phyloP scores from a whole-genome alignment of 2,329 filamentous ascomycete species.

The Torrubiellomyces zombiae region DNA sequence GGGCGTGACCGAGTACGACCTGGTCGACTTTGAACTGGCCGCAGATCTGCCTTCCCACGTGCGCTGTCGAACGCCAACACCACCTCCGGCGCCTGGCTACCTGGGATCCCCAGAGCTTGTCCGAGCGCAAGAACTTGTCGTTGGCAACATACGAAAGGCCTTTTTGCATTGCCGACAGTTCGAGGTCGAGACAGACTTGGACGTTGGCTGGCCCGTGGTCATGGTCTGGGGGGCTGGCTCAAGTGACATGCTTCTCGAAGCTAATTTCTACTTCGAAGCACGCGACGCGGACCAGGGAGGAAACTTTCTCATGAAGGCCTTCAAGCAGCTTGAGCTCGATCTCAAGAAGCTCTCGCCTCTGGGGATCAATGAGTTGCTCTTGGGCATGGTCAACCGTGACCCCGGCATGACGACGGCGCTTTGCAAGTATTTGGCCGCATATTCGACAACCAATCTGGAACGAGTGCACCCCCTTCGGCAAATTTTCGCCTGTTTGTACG shows the following conservation, averaged over 20 bases:
- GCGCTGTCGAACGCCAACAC: slow-evolving; percentile 27
- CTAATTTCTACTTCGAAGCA: slow-evolving; percentile 25
- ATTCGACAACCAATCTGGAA: slow-evolving; percentile 25
- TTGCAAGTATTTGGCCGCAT: slow-evolving; percentile 27
- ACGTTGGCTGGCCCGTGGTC: slow-evolving; percentile 22
- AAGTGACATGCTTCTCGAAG: slow-evolving; percentile 25
- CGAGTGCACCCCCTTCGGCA: slow-evolving; percentile 24
- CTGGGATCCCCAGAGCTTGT: slow-evolving; percentile 25
- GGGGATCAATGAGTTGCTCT: slow-evolving; percentile 23
- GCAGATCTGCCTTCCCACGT: slow-evolving; percentile 25
- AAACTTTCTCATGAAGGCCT: slow-evolving; percentile 22
- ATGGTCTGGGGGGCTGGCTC: slow-evolving; percentile 28
- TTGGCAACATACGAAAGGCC: slow-evolving; percentile 26
- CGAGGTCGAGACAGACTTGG: slow-evolving; percentile 20
- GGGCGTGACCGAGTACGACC: slow-evolving; percentile 34
- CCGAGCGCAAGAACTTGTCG: slow-evolving; percentile 25
- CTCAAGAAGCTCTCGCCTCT: slow-evolving; percentile 25
- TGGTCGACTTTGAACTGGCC: slow-evolving; percentile 27
- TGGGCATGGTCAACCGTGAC: slow-evolving; percentile 27
- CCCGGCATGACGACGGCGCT: slow-evolving; percentile 27
- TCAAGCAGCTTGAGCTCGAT: slow-evolving; percentile 25
- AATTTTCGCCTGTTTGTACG: slow-evolving; percentile 25
- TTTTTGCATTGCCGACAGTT: slow-evolving; percentile 27
- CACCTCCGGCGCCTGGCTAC: slow-evolving; percentile 23
- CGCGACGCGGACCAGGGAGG: slow-evolving; percentile 23